Evolutionary conservation across 495 filamentous ascomycete species (phyloP).

Genomic region (Oidiodendron maius): DNA sequence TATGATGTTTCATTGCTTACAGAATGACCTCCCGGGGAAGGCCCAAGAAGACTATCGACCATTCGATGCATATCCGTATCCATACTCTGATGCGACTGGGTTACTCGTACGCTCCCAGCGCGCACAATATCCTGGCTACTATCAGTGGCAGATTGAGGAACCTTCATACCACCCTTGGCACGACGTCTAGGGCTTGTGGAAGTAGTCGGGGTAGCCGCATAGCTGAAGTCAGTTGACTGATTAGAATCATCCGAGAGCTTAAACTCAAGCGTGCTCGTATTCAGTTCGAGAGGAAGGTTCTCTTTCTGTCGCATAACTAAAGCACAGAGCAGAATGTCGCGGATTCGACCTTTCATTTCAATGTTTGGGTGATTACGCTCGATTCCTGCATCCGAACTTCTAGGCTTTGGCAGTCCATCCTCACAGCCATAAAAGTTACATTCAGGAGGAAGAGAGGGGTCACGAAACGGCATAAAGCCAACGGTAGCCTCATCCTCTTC

Average conservation of each 20-base stretch:
- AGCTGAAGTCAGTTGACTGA: background rate
- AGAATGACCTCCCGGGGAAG: background rate
- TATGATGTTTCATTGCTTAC: constrained; percentile 26
- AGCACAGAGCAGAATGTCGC: constrained; percentile 62
- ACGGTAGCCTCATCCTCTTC: constrained; percentile 73
- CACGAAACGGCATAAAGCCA: constrained; percentile 63
- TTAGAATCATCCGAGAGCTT: constrained; percentile 12
- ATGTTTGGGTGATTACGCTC: constrained; percentile 56
- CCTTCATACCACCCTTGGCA: background rate
- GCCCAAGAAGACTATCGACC: constrained; percentile 56
- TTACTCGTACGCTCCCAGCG: constrained; percentile 19
- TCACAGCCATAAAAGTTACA: constrained; percentile 29
- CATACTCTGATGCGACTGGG: constrained; percentile 27
- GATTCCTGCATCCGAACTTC: constrained; percentile 47
- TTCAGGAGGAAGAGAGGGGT: constrained; percentile 25
- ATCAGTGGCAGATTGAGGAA: background rate
- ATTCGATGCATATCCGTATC: constrained; percentile 48
- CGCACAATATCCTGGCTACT: background rate
- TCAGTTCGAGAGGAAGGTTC: constrained; percentile 10
- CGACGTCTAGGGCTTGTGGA: background rate
- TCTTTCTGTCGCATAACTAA: constrained; percentile 40
- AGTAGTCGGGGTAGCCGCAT: background rate
- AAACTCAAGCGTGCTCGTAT: constrained; percentile 1
- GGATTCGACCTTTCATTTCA: constrained; percentile 67
- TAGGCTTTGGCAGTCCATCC: constrained; percentile 42